Conservation (phyloP, 164 flowering plant species). For the Brasenia schreberi region DNA sequence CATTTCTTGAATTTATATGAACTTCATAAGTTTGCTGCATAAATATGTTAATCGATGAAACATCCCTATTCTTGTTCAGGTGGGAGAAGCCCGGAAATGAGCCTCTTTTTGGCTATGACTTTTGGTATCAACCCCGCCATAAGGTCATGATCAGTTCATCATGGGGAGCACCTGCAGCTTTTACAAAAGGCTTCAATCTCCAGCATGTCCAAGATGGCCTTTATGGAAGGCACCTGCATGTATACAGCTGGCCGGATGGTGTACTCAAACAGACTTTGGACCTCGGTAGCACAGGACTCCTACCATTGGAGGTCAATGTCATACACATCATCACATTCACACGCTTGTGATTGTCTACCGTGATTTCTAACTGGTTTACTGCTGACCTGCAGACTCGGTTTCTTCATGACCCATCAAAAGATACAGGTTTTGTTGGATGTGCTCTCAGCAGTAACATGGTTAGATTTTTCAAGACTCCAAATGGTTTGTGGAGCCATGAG, state of each 20-base stretch:
- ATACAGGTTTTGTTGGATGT: conserved; percentile 89
- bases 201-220: conserved; percentile 86
- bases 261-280: conserved; percentile 86
- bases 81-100: conserved; percentile 98
- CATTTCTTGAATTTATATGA: neutral
- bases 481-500: conserved; percentile 90
- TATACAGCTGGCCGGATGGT: conserved; percentile 94
- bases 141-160: conserved; percentile 95
- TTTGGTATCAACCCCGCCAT: conserved; percentile 95
- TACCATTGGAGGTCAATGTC: conserved; percentile 74
- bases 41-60: no score
- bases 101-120: conserved; percentile 89
- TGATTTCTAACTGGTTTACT: neutral
- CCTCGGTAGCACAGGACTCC: conserved; percentile 73
- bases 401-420: conserved; percentile 85
- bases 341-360: neutral
- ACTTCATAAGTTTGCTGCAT: neutral
- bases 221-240: conserved; percentile 80
- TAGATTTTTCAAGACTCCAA: conserved; percentile 66
- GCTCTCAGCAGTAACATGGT: conserved; percentile 94
- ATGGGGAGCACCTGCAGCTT: conserved; percentile 98
- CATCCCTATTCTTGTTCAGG: conserved; percentile 18
- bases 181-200: conserved; percentile 76
- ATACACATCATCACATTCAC: neutral
- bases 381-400: conserved; percentile 54